Conservation (phyloP, 2,329 filamentous ascomycete genomes). For the Eurotiales sp. region DNA sequence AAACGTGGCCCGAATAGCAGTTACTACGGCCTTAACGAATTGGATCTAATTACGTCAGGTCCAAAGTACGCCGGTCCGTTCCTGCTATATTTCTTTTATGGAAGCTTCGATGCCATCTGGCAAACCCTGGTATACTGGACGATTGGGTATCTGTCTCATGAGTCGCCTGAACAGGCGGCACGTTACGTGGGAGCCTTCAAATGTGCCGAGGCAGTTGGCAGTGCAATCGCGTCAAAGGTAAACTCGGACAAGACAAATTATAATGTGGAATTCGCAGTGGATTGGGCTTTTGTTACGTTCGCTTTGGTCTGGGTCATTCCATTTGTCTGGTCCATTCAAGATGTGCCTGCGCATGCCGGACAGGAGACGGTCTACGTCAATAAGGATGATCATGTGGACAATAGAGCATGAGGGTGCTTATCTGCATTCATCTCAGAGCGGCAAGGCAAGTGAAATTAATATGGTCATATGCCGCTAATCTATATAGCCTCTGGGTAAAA, state of each 20-base stretch:
- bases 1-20: constrained; percentile 27
- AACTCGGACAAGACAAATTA: not conserved
- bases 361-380: not conserved
- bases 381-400: no score
- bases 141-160: constrained; percentile 45
- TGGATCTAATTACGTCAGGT: constrained; percentile 47
- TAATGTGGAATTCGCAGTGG: constrained; percentile 1
- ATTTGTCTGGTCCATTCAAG: not conserved
- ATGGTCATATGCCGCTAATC: no score
- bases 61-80: constrained; percentile 58
- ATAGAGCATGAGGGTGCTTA: no score
- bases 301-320: constrained; percentile 2
- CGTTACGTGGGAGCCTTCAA: constrained; percentile 48
- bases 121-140: constrained; percentile 63
- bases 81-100: constrained; percentile 68
- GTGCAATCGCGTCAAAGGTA: constrained; percentile 43
- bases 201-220: constrained; percentile 42
- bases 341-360: not conserved
- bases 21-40: constrained; percentile 35
- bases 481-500: no score
- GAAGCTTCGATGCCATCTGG: constrained; percentile 65
- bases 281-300: not conserved
- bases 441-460: no score
- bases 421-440: no score
- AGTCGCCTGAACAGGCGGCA: constrained; percentile 36